Percentiles rank a stretch among this genome's conserved stretches.
These are phyloP conservation scores for Hyaloscypha bicolor DNA, from an alignment of 495 filamentous ascomycete species.

Conservation along the genomic window DNA sequence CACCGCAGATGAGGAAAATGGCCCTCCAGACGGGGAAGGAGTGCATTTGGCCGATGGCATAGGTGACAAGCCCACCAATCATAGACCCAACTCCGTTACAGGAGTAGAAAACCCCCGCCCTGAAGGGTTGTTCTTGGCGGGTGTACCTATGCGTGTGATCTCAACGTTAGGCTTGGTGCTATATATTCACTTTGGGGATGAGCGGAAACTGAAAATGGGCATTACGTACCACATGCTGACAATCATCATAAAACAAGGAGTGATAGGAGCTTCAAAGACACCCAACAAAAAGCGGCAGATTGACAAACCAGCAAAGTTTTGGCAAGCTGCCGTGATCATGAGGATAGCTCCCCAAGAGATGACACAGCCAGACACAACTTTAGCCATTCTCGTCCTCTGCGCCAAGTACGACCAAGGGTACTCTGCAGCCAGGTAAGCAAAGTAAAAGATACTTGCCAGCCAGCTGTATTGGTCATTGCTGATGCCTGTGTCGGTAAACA, in stretches of 20 bases:
- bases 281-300: conserved; percentile 59
- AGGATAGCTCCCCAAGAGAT: conserved; percentile 61
- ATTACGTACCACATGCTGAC: conserved; percentile 40
- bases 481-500: conserved; percentile 40
- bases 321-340: conserved; percentile 54
- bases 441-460: conserved; percentile 63
- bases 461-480: conserved; percentile 47
- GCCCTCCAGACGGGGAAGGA: conserved; percentile 51
- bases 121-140: conserved; percentile 57
- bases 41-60: conserved; percentile 35
- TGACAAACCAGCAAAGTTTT: conserved; percentile 22
- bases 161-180: conserved; percentile 64
- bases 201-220: background rate
- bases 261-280: conserved; percentile 47
- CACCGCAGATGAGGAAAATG: conserved; percentile 60
- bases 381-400: conserved; percentile 59
- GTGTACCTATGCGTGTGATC: conserved; percentile 66
- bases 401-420: conserved; percentile 64
- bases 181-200: conserved; percentile 55
- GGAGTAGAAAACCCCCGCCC: conserved; percentile 64
- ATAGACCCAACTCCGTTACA: conserved; percentile 54
- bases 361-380: conserved; percentile 59
- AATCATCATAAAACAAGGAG: conserved; percentile 61
- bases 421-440: conserved; percentile 67
- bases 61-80: conserved; percentile 20